A percentile compares a stretch with the other conserved stretches of the same genome.
phyloP scores from a whole-genome alignment of 495 filamentous ascomycete species.

The Penicillium malachiteum region DNA sequence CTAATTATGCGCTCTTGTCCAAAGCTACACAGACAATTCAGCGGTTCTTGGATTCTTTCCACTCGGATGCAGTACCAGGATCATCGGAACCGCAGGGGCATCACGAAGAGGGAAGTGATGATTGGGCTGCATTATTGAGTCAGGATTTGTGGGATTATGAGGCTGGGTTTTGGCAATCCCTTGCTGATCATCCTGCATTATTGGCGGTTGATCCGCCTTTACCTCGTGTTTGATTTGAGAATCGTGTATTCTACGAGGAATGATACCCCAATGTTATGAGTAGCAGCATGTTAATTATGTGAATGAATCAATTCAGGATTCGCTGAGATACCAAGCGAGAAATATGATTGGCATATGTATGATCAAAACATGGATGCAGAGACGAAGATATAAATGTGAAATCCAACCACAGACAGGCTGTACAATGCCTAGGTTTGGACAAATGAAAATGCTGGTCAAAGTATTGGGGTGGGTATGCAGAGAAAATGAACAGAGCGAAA shows the following conservation, averaged over 20 bases:
- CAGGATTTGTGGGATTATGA: slow-evolving; percentile 36
- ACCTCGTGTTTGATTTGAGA: slow-evolving; percentile 10
- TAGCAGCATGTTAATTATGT: no score
- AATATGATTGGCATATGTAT: slow-evolving; percentile 4
- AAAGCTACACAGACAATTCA: slow-evolving; percentile 34
- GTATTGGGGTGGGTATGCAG: slow-evolving; percentile 13
- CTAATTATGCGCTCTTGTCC: slow-evolving; percentile 33
- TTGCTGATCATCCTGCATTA: slow-evolving; percentile 35
- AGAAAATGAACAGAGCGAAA: slow-evolving; percentile 1
- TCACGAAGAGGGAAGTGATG: slow-evolving; percentile 20
- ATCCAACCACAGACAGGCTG: slow-evolving; percentile 19
- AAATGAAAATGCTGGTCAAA: slow-evolving; percentile 9
- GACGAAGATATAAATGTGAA: slow-evolving; percentile 9
- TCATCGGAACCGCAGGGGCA: slow-evolving; percentile 2
- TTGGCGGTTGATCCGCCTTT: slow-evolving; percentile 24
- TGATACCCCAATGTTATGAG: not conserved
- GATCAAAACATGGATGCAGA: slow-evolving; percentile 12
- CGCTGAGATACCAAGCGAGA: not conserved
- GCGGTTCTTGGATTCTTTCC: slow-evolving; percentile 31
- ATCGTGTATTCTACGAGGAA: no score
- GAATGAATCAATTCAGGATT: no score
- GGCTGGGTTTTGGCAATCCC: slow-evolving; percentile 31
- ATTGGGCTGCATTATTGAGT: slow-evolving; percentile 30
- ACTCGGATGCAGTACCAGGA: slow-evolving; percentile 13
- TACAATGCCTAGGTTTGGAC: slow-evolving; percentile 23